These are phyloP conservation scores for Macrolepiota albuminosa DNA, from an alignment of 768 basidiomycete species.

Conservation along the genomic window DNA sequence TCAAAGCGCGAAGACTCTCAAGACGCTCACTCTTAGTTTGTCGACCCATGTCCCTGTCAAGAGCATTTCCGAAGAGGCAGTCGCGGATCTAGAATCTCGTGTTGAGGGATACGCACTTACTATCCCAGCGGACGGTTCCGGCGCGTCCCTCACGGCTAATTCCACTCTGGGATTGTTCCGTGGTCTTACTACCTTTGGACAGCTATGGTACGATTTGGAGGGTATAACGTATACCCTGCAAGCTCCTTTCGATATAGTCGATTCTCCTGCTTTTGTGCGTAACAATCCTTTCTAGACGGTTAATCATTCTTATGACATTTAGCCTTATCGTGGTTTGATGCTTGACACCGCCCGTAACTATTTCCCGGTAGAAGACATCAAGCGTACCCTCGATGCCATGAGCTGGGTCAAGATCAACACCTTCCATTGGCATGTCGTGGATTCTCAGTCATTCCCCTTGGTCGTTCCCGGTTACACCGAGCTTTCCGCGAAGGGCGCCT, in stretches of 20 bases:
- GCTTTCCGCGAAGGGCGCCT: slow-evolving; percentile 62
- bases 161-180: slow-evolving; percentile 66
- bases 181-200: slow-evolving; percentile 71
- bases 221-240: slow-evolving; percentile 50
- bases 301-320: slow-evolving; percentile 1
- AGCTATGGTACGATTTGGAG: slow-evolving; percentile 58
- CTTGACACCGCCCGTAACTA: slow-evolving; percentile 79
- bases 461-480: slow-evolving; percentile 55
- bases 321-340: slow-evolving; percentile 76
- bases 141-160: slow-evolving; percentile 53
- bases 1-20: slow-evolving; percentile 35
- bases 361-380: slow-evolving; percentile 59
- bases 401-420: slow-evolving; percentile 76
- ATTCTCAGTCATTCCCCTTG: slow-evolving; percentile 80
- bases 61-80: slow-evolving; percentile 52
- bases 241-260: slow-evolving; percentile 55
- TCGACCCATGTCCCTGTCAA: slow-evolving; percentile 25
- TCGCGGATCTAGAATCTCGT: slow-evolving; percentile 44
- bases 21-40: slow-evolving; percentile 42
- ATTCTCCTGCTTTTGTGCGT: slow-evolving; percentile 64
- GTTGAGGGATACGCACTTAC: slow-evolving; percentile 58
- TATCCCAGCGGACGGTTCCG: slow-evolving; percentile 52
- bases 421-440: slow-evolving; percentile 84
- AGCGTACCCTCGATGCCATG: slow-evolving; percentile 73
- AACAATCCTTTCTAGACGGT: not conserved